These are phyloP conservation scores for Kodamaea leandrae DNA, from an alignment of 805 yeast genomes.

Conservation along the genomic window DNA sequence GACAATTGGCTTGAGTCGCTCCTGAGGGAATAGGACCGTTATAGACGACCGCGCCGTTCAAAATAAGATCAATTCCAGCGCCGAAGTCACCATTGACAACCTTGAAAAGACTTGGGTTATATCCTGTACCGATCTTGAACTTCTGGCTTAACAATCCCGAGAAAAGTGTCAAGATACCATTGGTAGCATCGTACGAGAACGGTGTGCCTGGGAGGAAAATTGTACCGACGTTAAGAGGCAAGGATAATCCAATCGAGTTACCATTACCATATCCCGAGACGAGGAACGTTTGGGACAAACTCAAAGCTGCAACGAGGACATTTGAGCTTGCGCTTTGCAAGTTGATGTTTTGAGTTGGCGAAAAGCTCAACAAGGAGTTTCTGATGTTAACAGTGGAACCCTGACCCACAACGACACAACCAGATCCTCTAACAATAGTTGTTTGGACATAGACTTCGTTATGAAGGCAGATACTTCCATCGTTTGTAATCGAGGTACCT, in stretches of 20 bases:
- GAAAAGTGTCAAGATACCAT: conserved; percentile 20
- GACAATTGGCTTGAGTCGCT: conserved; percentile 12
- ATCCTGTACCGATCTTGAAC: conserved; percentile 13
- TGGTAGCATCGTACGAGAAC: conserved; percentile 7
- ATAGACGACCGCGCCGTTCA: conserved; percentile 13
- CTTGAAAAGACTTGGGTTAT: conserved; percentile 5
- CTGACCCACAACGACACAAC: conserved; percentile 24
- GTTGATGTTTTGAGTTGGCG: conserved; percentile 13
- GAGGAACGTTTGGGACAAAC: conserved; percentile 17
- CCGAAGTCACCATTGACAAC: conserved; percentile 9
- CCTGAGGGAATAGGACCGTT: conserved; percentile 9
- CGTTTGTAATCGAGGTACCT: conserved; percentile 12
- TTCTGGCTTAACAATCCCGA: conserved; percentile 7
- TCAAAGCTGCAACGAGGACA: conserved; percentile 17
- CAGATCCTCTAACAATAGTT: conserved; percentile 22
- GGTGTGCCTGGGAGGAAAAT: no score
- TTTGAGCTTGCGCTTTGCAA: conserved; percentile 6
- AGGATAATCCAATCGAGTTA: conserved; percentile 17
- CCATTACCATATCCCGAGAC: conserved; percentile 31
- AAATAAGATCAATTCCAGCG: conserved; percentile 3
- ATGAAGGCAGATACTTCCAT: conserved; percentile 22
- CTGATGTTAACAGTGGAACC: conserved; percentile 13
- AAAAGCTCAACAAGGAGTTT: conserved; percentile 9
- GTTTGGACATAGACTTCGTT: conserved; percentile 22
- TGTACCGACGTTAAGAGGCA: conserved; percentile 4